phyloP scores from a whole-genome alignment of 768 basidiomycete genomes.

The Filobasidium wieringae region DNA sequence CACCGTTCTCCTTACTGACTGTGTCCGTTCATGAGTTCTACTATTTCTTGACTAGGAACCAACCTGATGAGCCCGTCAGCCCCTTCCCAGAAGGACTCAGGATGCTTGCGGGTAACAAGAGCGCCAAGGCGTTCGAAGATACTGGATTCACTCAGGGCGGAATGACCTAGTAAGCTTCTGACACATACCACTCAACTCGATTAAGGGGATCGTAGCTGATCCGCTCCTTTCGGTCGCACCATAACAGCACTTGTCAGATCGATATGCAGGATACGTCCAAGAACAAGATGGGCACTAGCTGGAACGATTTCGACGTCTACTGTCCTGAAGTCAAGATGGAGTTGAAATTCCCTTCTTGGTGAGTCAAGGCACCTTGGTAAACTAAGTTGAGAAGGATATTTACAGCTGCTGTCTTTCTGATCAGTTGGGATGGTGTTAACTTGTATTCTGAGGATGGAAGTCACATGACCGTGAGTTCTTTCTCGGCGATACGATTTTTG shows the following conservation, averaged over 20 bases:
- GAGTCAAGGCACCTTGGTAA: background rate
- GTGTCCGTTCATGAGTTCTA: slow-evolving; percentile 24
- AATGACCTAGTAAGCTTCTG: slow-evolving; percentile 3
- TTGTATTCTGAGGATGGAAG: slow-evolving; percentile 21
- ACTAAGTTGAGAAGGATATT: too few species aligned
- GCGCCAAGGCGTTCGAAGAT: slow-evolving; percentile 17
- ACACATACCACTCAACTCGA: background rate
- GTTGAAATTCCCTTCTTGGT: slow-evolving; percentile 26
- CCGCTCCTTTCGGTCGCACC: background rate
- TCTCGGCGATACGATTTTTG: slow-evolving; percentile 13
- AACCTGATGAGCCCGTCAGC: slow-evolving; percentile 14
- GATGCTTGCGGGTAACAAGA: slow-evolving; percentile 29
- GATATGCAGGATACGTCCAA: background rate
- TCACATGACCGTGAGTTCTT: slow-evolving; percentile 19
- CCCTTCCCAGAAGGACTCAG: slow-evolving; percentile 32
- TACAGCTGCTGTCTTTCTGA: background rate
- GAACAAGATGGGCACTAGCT: slow-evolving; percentile 17
- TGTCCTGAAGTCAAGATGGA: slow-evolving; percentile 30
- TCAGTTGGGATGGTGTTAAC: slow-evolving; percentile 30
- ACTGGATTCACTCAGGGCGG: slow-evolving; percentile 4
- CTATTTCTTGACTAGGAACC: slow-evolving; percentile 29
- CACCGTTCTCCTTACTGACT: slow-evolving; percentile 12
- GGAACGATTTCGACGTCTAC: slow-evolving; percentile 15
- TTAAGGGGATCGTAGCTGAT: background rate
- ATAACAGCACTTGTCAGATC: slow-evolving; percentile 4